Evolutionary conservation across 2,329 filamentous ascomycete genomes (phyloP).

Genomic region (Cercospora beticola): DNA sequence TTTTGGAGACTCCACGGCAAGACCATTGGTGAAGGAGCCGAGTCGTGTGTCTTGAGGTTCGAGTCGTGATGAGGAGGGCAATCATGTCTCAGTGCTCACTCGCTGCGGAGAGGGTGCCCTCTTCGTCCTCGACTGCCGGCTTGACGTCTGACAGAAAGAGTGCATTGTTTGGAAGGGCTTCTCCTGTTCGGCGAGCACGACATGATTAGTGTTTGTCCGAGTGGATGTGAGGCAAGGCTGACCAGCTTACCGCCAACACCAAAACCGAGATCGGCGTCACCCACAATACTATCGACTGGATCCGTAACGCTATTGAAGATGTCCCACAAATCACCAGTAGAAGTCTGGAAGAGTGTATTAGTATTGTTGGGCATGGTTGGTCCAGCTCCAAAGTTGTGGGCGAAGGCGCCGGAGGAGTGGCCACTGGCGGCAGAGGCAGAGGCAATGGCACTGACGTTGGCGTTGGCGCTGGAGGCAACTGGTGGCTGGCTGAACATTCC

Average conservation of each 20-base stretch:
- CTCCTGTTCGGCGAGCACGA: not conserved
- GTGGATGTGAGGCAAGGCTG: not conserved
- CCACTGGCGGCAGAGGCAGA: slow-evolving; percentile 1
- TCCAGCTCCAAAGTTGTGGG: slow-evolving; percentile 6
- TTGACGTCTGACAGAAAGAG: slow-evolving; percentile 32
- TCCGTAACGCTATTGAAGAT: slow-evolving; percentile 16
- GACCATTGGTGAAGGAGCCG: not conserved
- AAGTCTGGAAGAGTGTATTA: slow-evolving; percentile 16
- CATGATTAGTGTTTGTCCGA: not conserved
- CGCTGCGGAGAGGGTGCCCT: slow-evolving; percentile 36
- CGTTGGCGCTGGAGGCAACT: not conserved
- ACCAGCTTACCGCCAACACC: slow-evolving; percentile 10
- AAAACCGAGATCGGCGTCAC: slow-evolving; percentile 12
- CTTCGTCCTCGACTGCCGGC: slow-evolving; percentile 30
- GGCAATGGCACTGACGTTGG: not conserved
- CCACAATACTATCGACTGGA: slow-evolving; percentile 15
- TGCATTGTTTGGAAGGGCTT: slow-evolving; percentile 27
- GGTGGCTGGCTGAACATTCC: slow-evolving; percentile 15
- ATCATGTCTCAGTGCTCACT: slow-evolving; percentile 23
- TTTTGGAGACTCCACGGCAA: not conserved
- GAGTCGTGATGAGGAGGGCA: not conserved
- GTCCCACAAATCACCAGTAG: slow-evolving; percentile 15
- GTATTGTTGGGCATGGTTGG: not conserved
- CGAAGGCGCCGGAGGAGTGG: slow-evolving; percentile 1
- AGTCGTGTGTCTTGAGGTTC: not conserved